phyloP scores from a whole-genome alignment of 164 flowering plant species.

The Berberis thunbergii region DNA sequence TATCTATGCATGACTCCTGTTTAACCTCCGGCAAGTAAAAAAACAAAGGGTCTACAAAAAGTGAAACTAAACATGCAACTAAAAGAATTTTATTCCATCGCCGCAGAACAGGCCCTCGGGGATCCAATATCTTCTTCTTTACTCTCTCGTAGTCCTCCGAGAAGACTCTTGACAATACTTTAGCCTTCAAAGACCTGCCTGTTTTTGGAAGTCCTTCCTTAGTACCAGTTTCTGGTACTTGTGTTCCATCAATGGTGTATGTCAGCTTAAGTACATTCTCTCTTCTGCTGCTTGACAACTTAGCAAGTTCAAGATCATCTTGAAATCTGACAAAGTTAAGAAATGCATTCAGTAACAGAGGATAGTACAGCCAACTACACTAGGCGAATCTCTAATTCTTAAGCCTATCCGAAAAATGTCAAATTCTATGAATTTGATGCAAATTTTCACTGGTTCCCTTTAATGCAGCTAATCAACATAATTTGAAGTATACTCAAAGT shows the following conservation, averaged over 20 bases:
- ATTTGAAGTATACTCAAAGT: not conserved
- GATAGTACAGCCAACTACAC: too few relatives aligned
- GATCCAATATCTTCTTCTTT: constrained; percentile 64
- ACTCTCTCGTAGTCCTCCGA: constrained; percentile 79
- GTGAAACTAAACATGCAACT: constrained; percentile 66
- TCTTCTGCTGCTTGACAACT: constrained; percentile 18
- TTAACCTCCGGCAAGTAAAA: constrained; percentile 55
- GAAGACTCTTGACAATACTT: constrained; percentile 77
- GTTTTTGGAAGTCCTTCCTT: constrained; percentile 9
- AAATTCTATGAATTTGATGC: too few relatives aligned
- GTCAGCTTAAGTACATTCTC: constrained; percentile 31
- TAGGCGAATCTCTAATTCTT: too few relatives aligned
- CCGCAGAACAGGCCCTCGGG: constrained; percentile 52
- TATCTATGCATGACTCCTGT: constrained; percentile 42
- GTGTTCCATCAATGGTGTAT: constrained; percentile 42
- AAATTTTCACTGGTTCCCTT: too few relatives aligned
- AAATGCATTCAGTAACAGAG: not conserved
- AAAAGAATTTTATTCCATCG: constrained; percentile 83
- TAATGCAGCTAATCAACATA: not conserved
- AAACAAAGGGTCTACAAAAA: constrained; percentile 85
- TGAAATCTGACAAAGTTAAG: constrained; percentile 39
- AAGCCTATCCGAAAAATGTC: too few relatives aligned
- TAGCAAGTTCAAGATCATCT: constrained; percentile 41
- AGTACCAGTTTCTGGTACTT: constrained; percentile 18
- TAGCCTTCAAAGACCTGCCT: constrained; percentile 49